Base-by-base conservation (phyloP, 257 asterid species). In the Ilex asprella region DNA sequence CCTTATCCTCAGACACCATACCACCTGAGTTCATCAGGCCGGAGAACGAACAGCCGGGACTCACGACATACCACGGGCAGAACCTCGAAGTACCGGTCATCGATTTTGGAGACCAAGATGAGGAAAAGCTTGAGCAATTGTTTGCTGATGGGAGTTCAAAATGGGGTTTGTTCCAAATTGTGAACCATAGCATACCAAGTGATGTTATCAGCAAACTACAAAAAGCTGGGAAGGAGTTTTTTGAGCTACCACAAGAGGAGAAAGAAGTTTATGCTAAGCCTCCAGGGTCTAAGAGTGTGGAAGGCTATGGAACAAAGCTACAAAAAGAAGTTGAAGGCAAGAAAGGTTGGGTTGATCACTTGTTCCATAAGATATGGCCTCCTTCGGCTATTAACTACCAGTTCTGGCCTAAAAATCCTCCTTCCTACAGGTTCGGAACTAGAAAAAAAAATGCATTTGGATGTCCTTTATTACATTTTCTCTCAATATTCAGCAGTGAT, bases 331-430 rank as follows among this genome's bases (percentile, higher is more conserved):
- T 76, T 31, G 81, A 73, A 11, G 94, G 89, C 7, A 86, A 82
- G 35, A 88, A 69, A 60, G 95, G 97, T 2, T 89, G 97, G 97
- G 95, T 84, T n/a, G 97, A 87, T 69, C 97, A 89, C 63, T 68
- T 89, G 84, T 89, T 89, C 58, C 89, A 87, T 35, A 78, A 44
- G 69, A 63, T 87, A 35, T 83, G 88, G 94, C 97, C 97, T 27
- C 84, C 91, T 59, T 29, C 79, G 2, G 89, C 72, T 1, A 52
- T 83, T 44, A 79, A 81, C 70, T 73, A 78, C 70, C 68, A 51
- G 2, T 84, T 72, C 32, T 89, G 97, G 97, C 97, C 97, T 2
- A 67, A 71, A 30, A 87, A 76, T 39, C 97, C 95, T 31, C 78
- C 94, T 3, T 61, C 79, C 31, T 89, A 85, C 75, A 83, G 94